These are phyloP conservation scores for Glebionis coronaria DNA, from an alignment of 129 eudicot genomes.

Conservation along the genomic window DNA sequence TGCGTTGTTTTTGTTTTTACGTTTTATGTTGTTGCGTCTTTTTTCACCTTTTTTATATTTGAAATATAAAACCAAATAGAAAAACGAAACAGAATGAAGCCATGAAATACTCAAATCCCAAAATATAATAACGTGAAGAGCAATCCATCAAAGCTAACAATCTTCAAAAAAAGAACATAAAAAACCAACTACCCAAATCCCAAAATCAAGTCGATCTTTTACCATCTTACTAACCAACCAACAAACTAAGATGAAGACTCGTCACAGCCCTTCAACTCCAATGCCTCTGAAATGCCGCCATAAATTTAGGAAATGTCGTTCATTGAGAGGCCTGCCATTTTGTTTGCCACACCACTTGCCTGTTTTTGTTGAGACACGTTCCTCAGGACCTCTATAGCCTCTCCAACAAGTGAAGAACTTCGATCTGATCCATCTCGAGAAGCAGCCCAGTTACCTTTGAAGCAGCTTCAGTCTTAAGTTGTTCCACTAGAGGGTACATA, in stretches of 20 bases:
- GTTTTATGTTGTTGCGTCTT: no score
- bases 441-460: slow-evolving; percentile 91
- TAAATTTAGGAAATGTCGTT: slow-evolving; percentile 30
- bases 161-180: background rate
- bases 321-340: no score
- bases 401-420: slow-evolving; percentile 68
- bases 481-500: slow-evolving; percentile 72
- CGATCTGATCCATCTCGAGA: slow-evolving; percentile 72
- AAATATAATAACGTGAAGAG: background rate
- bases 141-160: slow-evolving; percentile 13
- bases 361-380: no score
- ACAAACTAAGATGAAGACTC: slow-evolving; percentile 3
- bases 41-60: no score
- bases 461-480: slow-evolving; percentile 62
- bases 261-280: background rate
- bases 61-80: no score
- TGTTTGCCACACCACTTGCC: no score
- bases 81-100: background rate
- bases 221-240: slow-evolving; percentile 2
- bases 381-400: slow-evolving; percentile 70
- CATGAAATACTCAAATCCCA: slow-evolving; percentile 10
- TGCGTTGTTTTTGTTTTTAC: no score
- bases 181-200: slow-evolving; percentile 10
- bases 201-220: slow-evolving; percentile 8
- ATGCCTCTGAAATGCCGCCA: background rate